Base-by-base conservation (phyloP, 2,329 filamentous ascomycete species). In the Cercospora nicotianae region DNA sequence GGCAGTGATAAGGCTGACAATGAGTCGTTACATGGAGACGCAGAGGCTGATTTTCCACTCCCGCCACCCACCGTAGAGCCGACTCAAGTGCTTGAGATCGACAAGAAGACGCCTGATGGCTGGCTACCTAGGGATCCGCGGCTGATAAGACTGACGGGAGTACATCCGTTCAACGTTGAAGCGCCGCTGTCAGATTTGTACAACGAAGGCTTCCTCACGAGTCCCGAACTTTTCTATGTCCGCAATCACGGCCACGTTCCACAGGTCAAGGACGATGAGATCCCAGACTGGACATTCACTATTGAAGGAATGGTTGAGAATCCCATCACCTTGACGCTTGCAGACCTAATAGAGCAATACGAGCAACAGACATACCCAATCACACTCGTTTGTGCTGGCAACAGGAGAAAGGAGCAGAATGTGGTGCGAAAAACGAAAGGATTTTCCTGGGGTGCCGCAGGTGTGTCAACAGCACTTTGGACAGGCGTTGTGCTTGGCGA, bases 401-500 rank as follows among this genome's bases (percentile, higher is more conserved):
- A 97, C 78, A 86, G 94, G 67, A 87, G 94, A 33, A 97, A 97
- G 80, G 94, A 97, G 80, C 94, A 97, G 77, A 97, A 97, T 73
- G 85, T 92, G 62, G 91, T 97, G 3, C 86, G 92, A 16, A 97
- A 97, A 79, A 92, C 91, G 1, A 96, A 97, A 75, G 94, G 94
- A 0, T 97, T 97, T 81, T 96, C 93, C 2, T 97, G 94, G 94
- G 94, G 94, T 39, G 85, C 94, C 0, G 93, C 92, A 3, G 94
- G 93, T 26, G 78, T 97, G 5, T 96, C 93, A 0, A 97, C 92
- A 0, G 92, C 93, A 0, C 81, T 97, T 0, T 97, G 92, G 85
- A 97, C 94, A 0, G 94, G 94, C 23, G 90, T 93, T 0, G 82
- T 90, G 48, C 87, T 97, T 79, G 84, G 84, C 1, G 90, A 94